Evolutionary conservation across 2,329 filamentous ascomycete species (phyloP).

Genomic region (Phialophora chinensis): DNA sequence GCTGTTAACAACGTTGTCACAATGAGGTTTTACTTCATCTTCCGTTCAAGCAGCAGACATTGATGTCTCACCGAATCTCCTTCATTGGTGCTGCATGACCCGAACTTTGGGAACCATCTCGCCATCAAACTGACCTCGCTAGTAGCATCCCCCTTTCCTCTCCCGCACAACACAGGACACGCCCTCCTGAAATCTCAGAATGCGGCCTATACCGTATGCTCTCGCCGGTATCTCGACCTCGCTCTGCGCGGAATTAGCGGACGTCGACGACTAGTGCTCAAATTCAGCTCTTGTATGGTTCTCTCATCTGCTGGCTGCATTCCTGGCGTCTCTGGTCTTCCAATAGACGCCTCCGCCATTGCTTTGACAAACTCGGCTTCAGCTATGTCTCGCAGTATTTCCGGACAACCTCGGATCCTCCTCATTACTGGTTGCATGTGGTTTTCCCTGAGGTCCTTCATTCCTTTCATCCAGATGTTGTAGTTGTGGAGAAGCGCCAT

Average conservation of each 20-base stretch:
- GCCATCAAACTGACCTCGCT: neutral
- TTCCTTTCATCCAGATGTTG: constrained; percentile 33
- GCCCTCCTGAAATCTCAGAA: neutral
- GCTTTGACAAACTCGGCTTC: constrained; percentile 24
- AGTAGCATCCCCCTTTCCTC: neutral
- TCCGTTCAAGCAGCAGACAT: neutral
- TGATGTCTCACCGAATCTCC: neutral
- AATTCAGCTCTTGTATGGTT: constrained; percentile 20
- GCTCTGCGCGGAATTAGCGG: constrained; percentile 17
- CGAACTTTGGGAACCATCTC: neutral
- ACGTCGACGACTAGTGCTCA: constrained; percentile 14
- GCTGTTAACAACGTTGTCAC: no score
- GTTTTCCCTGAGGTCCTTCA: constrained; percentile 28
- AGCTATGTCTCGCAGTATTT: constrained; percentile 23
- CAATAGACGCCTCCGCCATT: constrained; percentile 21
- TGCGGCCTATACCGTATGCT: constrained; percentile 22
- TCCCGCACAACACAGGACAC: neutral
- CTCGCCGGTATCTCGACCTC: constrained; percentile 26
- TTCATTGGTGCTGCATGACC: neutral
- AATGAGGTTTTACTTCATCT: neutral
- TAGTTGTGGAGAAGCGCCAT: constrained; percentile 32
- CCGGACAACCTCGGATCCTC: constrained; percentile 25
- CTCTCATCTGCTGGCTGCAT: constrained; percentile 21
- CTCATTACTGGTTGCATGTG: constrained; percentile 32
- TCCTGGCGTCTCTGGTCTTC: constrained; percentile 19